These are phyloP conservation scores for Dendrothele bispora DNA, from an alignment of 768 basidiomycete genomes.

Conservation along the genomic window DNA sequence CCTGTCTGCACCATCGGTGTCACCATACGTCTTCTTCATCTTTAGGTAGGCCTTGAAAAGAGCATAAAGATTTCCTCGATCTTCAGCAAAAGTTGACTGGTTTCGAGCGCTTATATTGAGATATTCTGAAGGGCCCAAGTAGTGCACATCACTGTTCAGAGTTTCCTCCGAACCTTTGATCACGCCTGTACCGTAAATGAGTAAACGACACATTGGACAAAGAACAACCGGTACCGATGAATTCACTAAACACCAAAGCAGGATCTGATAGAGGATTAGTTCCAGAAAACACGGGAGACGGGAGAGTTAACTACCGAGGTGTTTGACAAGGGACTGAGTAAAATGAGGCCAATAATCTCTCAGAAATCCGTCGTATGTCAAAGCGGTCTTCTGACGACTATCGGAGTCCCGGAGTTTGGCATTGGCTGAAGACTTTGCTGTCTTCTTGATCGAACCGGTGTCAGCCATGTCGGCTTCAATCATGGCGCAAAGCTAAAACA, in stretches of 20 bases:
- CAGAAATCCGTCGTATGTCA: constrained; percentile 50
- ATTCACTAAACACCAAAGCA: constrained; percentile 60
- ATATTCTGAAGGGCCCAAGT: constrained; percentile 47
- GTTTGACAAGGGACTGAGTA: constrained; percentile 47
- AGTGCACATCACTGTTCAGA: constrained; percentile 29
- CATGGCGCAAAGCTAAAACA: constrained; percentile 43
- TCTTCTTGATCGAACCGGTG: neutral
- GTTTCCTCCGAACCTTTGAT: constrained; percentile 70
- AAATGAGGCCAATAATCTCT: constrained; percentile 61
- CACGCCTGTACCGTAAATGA: constrained; percentile 39
- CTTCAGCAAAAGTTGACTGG: constrained; percentile 53
- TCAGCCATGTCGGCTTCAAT: constrained; percentile 44
- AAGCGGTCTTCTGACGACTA: constrained; percentile 14
- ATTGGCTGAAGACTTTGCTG: neutral
- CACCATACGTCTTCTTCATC: constrained; percentile 38
- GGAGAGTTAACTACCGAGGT: constrained; percentile 42
- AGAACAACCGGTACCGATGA: constrained; percentile 50
- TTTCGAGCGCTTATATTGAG: constrained; percentile 46
- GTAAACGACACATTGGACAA: neutral
- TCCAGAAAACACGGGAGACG: no score
- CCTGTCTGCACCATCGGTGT: constrained; percentile 64
- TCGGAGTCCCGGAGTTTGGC: neutral
- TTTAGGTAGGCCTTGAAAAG: constrained; percentile 54
- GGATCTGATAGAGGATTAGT: constrained; percentile 42
- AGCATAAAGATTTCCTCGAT: constrained; percentile 47